Conservation (phyloP, 306 rosid species). For the Ormosia semicastrata region DNA sequence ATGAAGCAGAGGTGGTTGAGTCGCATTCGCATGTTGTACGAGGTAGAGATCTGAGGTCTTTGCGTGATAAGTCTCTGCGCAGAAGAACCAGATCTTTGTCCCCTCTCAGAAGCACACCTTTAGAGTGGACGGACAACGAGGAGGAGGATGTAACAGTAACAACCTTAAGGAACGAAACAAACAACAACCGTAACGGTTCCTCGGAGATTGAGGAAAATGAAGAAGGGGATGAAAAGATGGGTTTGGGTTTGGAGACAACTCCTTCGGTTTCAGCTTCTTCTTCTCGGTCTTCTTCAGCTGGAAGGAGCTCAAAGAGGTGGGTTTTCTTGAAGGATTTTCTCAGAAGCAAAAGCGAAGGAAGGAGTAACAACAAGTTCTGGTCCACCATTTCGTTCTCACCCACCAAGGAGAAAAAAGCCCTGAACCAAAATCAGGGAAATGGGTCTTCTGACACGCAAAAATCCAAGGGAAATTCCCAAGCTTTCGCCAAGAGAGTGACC, state of each 20-base stretch:
- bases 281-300: conserved; percentile 89
- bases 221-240: conserved; percentile 27
- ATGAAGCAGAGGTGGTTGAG: conserved; percentile 6
- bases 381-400: conserved; percentile 70
- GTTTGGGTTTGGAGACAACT: conserved; percentile 44
- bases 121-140: conserved; percentile 55
- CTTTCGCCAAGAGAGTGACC: conserved; percentile 46
- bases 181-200: neutral
- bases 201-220: conserved; percentile 35
- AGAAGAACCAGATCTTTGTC: conserved; percentile 94
- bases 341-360: conserved; percentile 94
- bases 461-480: conserved; percentile 20
- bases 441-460: conserved; percentile 38
- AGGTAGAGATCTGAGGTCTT: conserved; percentile 81
- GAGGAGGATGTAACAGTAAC: neutral
- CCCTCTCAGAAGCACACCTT: conserved; percentile 54
- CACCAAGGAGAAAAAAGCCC: conserved; percentile 65
- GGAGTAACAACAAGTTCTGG: conserved; percentile 93
- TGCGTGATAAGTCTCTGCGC: conserved; percentile 59
- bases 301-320: conserved; percentile 90
- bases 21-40: conserved; percentile 26
- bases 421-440: neutral
- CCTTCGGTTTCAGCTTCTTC: conserved; percentile 80
- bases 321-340: conserved; percentile 86
- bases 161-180: neutral